These are phyloP conservation scores for Globisporangium barbulae DNA, from an alignment of 352 stramenopile genomes.

Conservation along the genomic window DNA sequence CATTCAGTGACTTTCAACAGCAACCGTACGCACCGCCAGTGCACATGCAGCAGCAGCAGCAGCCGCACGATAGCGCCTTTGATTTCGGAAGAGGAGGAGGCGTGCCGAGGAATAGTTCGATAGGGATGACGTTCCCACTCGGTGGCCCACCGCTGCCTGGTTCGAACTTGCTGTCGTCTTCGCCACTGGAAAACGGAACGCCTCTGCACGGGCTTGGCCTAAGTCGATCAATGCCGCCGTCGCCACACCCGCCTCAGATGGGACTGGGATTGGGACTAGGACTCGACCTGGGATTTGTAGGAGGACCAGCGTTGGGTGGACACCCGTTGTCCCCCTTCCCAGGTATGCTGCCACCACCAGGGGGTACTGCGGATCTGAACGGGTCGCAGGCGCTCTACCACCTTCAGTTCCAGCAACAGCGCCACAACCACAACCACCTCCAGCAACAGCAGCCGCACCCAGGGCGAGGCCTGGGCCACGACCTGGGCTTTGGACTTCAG, in stretches of 20 bases:
- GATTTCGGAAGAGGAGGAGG: slow-evolving; percentile 2
- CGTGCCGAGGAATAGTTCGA: not conserved
- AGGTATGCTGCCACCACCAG: not conserved
- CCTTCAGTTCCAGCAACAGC: slow-evolving; percentile 41
- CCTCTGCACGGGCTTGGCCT: slow-evolving; percentile 12
- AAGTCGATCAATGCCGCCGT: slow-evolving; percentile 15
- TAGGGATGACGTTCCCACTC: slow-evolving; percentile 6
- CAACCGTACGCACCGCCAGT: not conserved
- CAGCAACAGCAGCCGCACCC: slow-evolving; percentile 18
- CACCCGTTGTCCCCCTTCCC: not conserved
- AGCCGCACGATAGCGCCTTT: slow-evolving; percentile 1
- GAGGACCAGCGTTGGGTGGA: not conserved
- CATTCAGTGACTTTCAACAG: slow-evolving; percentile 6
- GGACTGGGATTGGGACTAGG: slow-evolving; percentile 10
- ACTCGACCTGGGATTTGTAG: not conserved
- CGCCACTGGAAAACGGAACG: slow-evolving; percentile 1
- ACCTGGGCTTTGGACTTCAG: slow-evolving; percentile 23
- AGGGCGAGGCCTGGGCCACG: slow-evolving; percentile 13
- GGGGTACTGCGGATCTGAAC: not conserved
- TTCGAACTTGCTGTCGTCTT: slow-evolving; percentile 1
- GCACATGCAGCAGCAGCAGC: slow-evolving; percentile 1
- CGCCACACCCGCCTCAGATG: slow-evolving; percentile 14
- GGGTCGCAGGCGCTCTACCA: slow-evolving; percentile 29
- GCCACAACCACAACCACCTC: slow-evolving; percentile 27
- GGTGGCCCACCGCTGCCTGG: not conserved